Base-by-base conservation (phyloP, 148 eudicot genomes). In the Suaeda aralocaspica region DNA sequence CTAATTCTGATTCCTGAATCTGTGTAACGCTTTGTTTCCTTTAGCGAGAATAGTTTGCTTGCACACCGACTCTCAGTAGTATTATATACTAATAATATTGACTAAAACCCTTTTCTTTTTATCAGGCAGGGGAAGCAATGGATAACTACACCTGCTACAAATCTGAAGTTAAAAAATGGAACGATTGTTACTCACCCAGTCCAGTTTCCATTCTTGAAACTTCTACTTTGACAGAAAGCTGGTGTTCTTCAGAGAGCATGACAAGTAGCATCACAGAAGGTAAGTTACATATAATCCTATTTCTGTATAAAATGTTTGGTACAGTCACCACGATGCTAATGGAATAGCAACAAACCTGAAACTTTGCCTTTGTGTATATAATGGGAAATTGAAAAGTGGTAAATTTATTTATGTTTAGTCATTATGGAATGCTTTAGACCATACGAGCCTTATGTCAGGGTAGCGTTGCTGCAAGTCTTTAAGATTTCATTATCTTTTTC, bases 201-300 rank as follows among this genome's bases (percentile, higher is more conserved):
- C 96, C 96, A 28, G 74, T 81, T 24, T 93, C 98, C n/a, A 86
- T 80, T 83, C 92, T 93, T 42, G 96, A 90, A 28, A 86, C 84
- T 71, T 87, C 85, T 71, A 68, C 69, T 59, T 69, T 84, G 55
- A 63, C 88, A 22, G 95, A 87, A 78, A 90, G 98, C 70, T 90
- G 86, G 81, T 76, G 84, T 77, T 93, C 95, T 59, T 78, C 95
- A 16, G 91, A 87, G 33, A 86, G 81, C 57, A 76, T 80, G 19
- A 82, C 80, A 52, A 89, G 86, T 50, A 72, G 75, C 69, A 74
- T 78, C 41, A 78, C 82, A 71, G 87, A 84, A 84, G 92, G 98
- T 92, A 36, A 36, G 41, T 4, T 36, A 36, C 5, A 36, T 36
- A 36, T 4, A 36, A 36, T 36, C n/a, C n/a, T n/a, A n/a, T n/a